These are phyloP conservation scores for Gaillardinia entomophila DNA, from an alignment of 805 yeast species.

Conservation along the genomic window DNA sequence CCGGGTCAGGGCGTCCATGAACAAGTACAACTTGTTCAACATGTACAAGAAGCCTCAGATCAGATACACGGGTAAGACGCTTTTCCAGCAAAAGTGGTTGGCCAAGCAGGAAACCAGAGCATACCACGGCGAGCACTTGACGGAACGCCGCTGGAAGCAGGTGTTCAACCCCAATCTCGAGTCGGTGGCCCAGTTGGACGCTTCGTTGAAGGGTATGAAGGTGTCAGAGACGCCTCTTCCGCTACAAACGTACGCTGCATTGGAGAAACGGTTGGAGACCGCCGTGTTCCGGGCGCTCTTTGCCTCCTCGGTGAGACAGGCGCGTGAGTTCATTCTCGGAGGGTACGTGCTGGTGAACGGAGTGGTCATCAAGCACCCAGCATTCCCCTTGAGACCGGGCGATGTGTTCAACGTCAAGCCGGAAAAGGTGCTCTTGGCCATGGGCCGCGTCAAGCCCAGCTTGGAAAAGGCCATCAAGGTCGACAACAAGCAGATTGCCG, in stretches of 20 bases:
- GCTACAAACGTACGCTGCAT: conserved; percentile 79
- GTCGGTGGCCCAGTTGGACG: conserved; percentile 86
- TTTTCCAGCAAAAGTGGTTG: conserved; percentile 87
- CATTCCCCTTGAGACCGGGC: conserved; percentile 73
- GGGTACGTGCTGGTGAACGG: conserved; percentile 89
- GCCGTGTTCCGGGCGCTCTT: conserved; percentile 90
- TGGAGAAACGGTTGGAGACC: conserved; percentile 85
- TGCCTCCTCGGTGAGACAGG: conserved; percentile 90
- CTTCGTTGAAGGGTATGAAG: conserved; percentile 58
- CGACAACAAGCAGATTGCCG: conserved; percentile 65
- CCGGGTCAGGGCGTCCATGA: conserved; percentile 82
- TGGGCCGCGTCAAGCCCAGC: conserved; percentile 83
- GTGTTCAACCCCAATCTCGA: conserved; percentile 65
- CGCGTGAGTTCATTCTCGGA: conserved; percentile 76
- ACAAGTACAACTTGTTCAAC: conserved; percentile 87
- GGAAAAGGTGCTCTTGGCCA: conserved; percentile 74
- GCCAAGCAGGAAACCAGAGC: conserved; percentile 90
- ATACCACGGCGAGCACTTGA: conserved; percentile 91
- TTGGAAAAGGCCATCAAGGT: conserved; percentile 59
- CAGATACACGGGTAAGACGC: conserved; percentile 53
- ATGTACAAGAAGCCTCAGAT: conserved; percentile 65
- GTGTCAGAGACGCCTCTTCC: conserved; percentile 71
- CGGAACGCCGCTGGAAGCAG: conserved; percentile 76
- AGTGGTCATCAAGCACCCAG: conserved; percentile 67
- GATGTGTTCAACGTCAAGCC: conserved; percentile 85